Percentiles rank a stretch among this genome's conserved stretches.
These are phyloP conservation scores for Candida easanensis DNA, from an alignment of 805 yeast genomes.

Conservation along the genomic window DNA sequence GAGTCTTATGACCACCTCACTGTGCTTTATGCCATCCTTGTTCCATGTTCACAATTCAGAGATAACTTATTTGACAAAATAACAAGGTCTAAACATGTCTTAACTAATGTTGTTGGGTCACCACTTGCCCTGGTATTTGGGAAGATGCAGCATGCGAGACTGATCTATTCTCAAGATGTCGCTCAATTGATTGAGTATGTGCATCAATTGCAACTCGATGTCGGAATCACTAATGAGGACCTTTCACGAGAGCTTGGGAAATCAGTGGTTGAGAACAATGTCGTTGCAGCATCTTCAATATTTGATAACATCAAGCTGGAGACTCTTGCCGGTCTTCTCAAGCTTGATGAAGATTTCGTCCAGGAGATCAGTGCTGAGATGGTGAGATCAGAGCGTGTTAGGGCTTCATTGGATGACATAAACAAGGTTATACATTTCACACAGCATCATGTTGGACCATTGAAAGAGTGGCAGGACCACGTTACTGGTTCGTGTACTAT, in stretches of 20 bases:
- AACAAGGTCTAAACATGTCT: conserved; percentile 6
- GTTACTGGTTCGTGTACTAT: conserved; percentile 21
- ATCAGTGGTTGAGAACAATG: conserved; percentile 20
- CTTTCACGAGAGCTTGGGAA: conserved; percentile 4
- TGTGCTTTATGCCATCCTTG: conserved; percentile 16
- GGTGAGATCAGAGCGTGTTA: conserved; percentile 17
- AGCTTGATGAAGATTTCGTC: conserved; percentile 6
- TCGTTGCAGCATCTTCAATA: conserved; percentile 13
- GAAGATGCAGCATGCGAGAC: conserved; percentile 13
- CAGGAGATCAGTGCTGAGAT: conserved; percentile 15
- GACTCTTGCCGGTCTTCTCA: conserved; percentile 15
- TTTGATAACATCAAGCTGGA: conserved; percentile 17
- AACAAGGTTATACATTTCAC: conserved; percentile 18
- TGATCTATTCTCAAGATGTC: conserved; percentile 19
- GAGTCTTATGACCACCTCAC: conserved; percentile 8
- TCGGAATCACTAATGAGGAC: conserved; percentile 5
- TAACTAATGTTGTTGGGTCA: conserved; percentile 3
- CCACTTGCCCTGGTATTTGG: conserved; percentile 15
- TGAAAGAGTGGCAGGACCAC: conserved; percentile 25
- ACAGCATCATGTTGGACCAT: background rate
- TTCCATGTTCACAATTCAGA: conserved; percentile 15
- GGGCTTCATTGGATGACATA: conserved; percentile 27
- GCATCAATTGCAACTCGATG: conserved; percentile 1
- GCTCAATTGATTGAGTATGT: background rate
- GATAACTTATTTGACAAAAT: conserved; percentile 12